A percentile compares a stretch with the other conserved stretches of the same genome.
phyloP scores from a whole-genome alignment of 495 filamentous ascomycete species.

The Hypoxylon cercidicola region DNA sequence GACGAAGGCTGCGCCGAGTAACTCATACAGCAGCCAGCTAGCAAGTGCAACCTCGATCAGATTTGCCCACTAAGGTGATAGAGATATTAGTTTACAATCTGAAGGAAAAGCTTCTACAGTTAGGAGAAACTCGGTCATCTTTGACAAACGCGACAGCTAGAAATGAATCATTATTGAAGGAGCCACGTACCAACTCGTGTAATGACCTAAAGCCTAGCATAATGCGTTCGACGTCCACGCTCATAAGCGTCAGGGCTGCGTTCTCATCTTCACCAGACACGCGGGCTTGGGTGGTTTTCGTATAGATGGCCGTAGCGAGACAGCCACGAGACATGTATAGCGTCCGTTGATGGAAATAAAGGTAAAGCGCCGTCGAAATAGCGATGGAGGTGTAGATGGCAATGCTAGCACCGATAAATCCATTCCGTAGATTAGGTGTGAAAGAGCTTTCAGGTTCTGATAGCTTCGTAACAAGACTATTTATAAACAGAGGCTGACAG shows the following conservation, averaged over 20 bases:
- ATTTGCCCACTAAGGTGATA: constrained; percentile 50
- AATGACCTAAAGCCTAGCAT: constrained; percentile 48
- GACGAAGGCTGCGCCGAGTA: constrained; percentile 32
- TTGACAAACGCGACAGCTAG: too few species aligned
- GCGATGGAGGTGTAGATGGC: constrained; percentile 71
- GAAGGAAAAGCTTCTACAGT: background rate
- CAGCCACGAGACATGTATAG: constrained; percentile 70
- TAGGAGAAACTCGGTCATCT: too few species aligned
- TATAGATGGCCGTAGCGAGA: constrained; percentile 67
- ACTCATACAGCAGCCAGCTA: constrained; percentile 46
- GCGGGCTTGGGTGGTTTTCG: constrained; percentile 57
- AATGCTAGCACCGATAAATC: constrained; percentile 71
- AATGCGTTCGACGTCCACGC: constrained; percentile 58
- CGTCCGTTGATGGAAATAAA: constrained; percentile 66
- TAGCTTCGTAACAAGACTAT: constrained; percentile 49
- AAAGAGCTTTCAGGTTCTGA: constrained; percentile 17
- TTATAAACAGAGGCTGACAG: constrained; percentile 72
- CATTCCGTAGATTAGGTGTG: constrained; percentile 60
- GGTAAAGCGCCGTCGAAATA: constrained; percentile 62
- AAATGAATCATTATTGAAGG: background rate
- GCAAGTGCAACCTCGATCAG: constrained; percentile 63
- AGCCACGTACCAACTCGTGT: constrained; percentile 50
- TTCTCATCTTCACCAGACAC: constrained; percentile 59
- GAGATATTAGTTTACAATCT: background rate
- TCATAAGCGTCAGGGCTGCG: constrained; percentile 71